These are phyloP conservation scores for Hibiscus syriacus DNA, from an alignment of 345 rosid genomes.

Conservation along the genomic window DNA sequence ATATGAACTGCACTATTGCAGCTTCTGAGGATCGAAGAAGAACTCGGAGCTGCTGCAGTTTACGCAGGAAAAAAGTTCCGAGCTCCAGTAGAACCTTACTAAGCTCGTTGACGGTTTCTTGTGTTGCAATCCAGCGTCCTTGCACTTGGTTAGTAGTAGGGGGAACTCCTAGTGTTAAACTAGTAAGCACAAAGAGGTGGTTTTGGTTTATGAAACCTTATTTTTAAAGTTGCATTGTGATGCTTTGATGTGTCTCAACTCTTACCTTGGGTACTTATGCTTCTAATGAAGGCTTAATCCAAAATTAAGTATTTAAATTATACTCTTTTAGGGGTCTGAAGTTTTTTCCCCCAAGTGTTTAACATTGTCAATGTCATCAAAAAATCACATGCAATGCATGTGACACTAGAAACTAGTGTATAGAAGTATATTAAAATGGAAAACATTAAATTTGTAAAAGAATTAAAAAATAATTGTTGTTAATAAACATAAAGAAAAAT, in stretches of 20 bases:
- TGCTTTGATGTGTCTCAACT: background rate
- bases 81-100: constrained; percentile 43
- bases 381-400: too few species aligned
- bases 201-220: background rate
- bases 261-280: background rate
- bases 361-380: too few species aligned
- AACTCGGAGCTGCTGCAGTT: constrained; percentile 39
- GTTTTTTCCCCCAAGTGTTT: too few species aligned
- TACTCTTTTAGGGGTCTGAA: too few species aligned
- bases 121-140: background rate
- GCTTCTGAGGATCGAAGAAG: constrained; percentile 54
- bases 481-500: too few species aligned
- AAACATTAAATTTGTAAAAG: too few species aligned
- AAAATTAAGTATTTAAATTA: too few species aligned
- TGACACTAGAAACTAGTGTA: too few species aligned
- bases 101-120: background rate
- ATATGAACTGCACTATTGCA: constrained; percentile 13
- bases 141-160: background rate
- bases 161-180: background rate
- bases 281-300: background rate
- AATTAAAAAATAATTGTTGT: too few species aligned
- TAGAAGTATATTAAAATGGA: too few species aligned
- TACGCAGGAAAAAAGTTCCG: constrained; percentile 49
- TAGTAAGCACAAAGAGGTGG: background rate
- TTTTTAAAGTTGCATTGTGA: background rate